phyloP scores from a whole-genome alignment of 1,139 yeast genomes.

The Candida buenavistaensis region DNA sequence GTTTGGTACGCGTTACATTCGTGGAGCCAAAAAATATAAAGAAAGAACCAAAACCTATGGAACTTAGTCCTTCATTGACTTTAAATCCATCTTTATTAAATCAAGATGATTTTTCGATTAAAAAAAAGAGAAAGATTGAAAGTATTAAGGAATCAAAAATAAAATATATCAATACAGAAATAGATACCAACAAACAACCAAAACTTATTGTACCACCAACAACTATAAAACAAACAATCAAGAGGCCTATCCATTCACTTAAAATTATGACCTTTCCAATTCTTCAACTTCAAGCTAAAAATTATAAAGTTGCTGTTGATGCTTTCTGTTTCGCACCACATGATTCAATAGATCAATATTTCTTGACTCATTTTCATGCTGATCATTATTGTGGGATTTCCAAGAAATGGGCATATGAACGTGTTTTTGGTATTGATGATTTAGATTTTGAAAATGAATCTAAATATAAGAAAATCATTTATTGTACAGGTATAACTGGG shows the following conservation, averaged over 20 bases:
- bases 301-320: slow-evolving; percentile 56
- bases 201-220: slow-evolving; percentile 25
- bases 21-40: slow-evolving; percentile 8
- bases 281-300: slow-evolving; percentile 1
- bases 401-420: slow-evolving; percentile 64
- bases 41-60: slow-evolving; percentile 4
- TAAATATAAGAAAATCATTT: slow-evolving; percentile 44
- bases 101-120: slow-evolving; percentile 1
- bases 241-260: slow-evolving; percentile 52
- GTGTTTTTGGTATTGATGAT: slow-evolving; percentile 31
- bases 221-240: slow-evolving; percentile 15
- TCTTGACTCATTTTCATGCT: slow-evolving; percentile 82
- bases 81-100: slow-evolving; percentile 3
- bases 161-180: slow-evolving; percentile 16
- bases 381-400: slow-evolving; percentile 91
- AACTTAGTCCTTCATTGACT: too few species aligned
- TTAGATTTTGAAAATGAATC: slow-evolving; percentile 42
- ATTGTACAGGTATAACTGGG: slow-evolving; percentile 71
- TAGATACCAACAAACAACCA: slow-evolving; percentile 9
- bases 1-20: slow-evolving; percentile 29
- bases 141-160: slow-evolving; percentile 16
- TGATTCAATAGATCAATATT: slow-evolving; percentile 48
- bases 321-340: slow-evolving; percentile 62
- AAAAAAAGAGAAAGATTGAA: slow-evolving; percentile 18
- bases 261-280: slow-evolving; percentile 51